Conservation (phyloP, 2,329 filamentous ascomycete species). For the Passalora sequoiae region DNA sequence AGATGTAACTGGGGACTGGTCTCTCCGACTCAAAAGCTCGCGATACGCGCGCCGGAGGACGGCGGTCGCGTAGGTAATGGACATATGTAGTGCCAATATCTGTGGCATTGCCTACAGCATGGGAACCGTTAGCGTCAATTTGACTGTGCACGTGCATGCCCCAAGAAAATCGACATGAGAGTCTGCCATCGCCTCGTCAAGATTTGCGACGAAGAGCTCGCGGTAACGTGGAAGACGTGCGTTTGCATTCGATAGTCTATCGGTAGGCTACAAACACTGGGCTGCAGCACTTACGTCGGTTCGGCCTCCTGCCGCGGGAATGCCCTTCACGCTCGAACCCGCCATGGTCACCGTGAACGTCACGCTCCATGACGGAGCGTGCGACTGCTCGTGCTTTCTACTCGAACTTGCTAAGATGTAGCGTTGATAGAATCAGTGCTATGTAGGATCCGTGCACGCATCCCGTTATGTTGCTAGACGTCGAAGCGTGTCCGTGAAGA, state of each 20-base stretch:
- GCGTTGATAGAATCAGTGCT: neutral
- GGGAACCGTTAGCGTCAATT: constrained; percentile 11
- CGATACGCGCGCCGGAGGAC: constrained; percentile 67
- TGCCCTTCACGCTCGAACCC: constrained; percentile 20
- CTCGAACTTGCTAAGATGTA: neutral
- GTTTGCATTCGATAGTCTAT: constrained; percentile 18
- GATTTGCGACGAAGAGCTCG: no score
- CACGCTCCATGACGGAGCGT: constrained; percentile 27
- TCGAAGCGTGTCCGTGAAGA: neutral
- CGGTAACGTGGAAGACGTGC: neutral
- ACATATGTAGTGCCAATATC: constrained; percentile 35
- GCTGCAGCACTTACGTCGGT: constrained; percentile 19
- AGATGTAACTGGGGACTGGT: constrained; percentile 81
- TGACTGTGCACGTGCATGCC: neutral
- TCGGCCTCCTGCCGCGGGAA: constrained; percentile 24
- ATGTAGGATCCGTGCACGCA: neutral
- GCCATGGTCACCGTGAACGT: constrained; percentile 24
- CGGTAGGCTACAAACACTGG: constrained; percentile 11
- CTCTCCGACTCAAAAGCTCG: constrained; percentile 73
- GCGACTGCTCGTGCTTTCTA: no score
- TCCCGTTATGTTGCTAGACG: neutral
- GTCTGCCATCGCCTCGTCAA: neutral
- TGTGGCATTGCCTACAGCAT: constrained; percentile 29
- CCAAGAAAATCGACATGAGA: neutral
- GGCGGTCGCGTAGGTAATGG: constrained; percentile 83